Conservation (phyloP, 2,329 filamentous ascomycete genomes). For the Myriosclerotinia scirpicola region DNA sequence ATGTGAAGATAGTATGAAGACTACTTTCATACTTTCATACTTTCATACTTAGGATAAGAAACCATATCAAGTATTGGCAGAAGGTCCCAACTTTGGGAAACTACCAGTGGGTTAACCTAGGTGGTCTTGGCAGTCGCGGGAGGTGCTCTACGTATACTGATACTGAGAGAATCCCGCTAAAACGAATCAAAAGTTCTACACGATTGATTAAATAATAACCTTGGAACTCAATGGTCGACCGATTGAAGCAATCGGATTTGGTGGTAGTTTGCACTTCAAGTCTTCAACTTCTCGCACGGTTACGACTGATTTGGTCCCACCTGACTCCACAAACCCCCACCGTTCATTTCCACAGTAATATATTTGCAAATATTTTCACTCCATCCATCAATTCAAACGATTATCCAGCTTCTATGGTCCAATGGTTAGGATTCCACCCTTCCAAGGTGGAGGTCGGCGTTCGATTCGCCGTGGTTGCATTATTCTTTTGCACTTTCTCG, state of each 20-base stretch:
- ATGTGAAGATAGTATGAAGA: neutral
- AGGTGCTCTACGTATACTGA: neutral
- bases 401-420: neutral
- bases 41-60: neutral
- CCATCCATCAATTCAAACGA: fast-evolving
- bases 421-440: slow-evolving; percentile 20
- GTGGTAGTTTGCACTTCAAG: neutral
- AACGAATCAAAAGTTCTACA: neutral
- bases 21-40: no score
- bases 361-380: fast-evolving
- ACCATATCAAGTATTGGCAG: neutral
- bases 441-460: slow-evolving; percentile 21
- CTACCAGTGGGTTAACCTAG: neutral
- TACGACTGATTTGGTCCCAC: neutral
- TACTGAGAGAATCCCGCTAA: neutral
- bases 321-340: neutral
- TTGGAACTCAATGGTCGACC: no score
- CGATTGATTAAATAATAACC: neutral
- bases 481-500: neutral
- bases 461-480: slow-evolving; percentile 17
- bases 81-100: neutral
- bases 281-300: neutral
- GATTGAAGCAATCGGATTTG: no score
- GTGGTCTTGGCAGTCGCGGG: neutral
- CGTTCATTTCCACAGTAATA: no score